Evolutionary conservation across 139 green algal species (phyloP).

Genomic region (Limnomonas spitsbergensis): DNA sequence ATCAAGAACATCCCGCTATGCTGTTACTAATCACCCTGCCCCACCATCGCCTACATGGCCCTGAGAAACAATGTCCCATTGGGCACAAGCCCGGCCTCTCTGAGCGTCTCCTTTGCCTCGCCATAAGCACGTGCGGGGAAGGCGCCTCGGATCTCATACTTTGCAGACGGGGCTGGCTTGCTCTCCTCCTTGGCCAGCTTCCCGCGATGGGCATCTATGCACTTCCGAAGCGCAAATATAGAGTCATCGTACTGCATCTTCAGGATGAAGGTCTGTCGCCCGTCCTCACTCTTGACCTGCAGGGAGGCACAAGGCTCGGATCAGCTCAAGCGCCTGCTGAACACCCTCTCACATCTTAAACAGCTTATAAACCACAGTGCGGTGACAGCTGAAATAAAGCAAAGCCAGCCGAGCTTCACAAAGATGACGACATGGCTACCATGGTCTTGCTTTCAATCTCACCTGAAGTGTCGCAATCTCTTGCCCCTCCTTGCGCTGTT

Average conservation of each 20-base stretch:
- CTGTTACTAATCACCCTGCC: too few species aligned
- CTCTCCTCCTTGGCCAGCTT: background rate
- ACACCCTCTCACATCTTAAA: background rate
- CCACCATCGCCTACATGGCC: too few species aligned
- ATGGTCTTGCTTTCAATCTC: background rate
- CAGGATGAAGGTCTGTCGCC: conserved; percentile 53
- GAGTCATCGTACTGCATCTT: conserved; percentile 48
- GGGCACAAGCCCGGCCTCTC: conserved; percentile 42
- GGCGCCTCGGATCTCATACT: conserved; percentile 47
- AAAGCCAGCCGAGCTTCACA: background rate
- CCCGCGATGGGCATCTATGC: conserved; percentile 36
- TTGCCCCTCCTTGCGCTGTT: background rate
- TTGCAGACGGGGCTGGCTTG: background rate
- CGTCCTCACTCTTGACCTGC: conserved; percentile 57
- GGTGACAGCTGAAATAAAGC: too few species aligned
- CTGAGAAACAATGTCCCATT: conserved; percentile 52
- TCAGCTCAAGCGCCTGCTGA: too few species aligned
- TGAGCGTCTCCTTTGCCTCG: conserved; percentile 39
- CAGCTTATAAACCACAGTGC: background rate
- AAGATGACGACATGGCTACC: background rate
- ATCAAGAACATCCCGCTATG: too few species aligned
- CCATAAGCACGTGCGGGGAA: conserved; percentile 46
- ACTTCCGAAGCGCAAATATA: conserved; percentile 35
- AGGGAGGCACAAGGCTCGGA: background rate
- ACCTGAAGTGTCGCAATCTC: conserved; percentile 29